Evolutionary conservation across 2,329 filamentous ascomycete genomes (phyloP), one percentile per base, ranked within the genome.

Genomic region (Botryotinia globosa): DNA sequence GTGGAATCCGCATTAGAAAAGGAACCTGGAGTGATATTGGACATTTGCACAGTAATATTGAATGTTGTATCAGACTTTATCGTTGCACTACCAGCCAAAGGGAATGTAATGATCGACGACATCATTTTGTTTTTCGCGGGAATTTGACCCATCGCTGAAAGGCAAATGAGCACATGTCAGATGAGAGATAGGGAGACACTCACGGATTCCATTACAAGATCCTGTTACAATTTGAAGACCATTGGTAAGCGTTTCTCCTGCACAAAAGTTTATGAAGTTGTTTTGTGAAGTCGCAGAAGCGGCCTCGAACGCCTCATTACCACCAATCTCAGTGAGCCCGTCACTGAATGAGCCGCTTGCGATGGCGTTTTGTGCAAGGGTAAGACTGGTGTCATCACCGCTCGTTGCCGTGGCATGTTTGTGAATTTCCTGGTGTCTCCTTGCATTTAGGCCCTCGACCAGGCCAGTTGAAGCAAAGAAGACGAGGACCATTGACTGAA

Each of bases 221-320:
- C 89, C 89, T 14, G 76, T 80, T 72, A 82, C 83, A 68, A 85
- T 83, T 79, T 90, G 89, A 61, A 85, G 80, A 77, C 89, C 89
- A 77, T 91, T 88, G 75, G 89, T 90, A 68, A 88, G 79, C 0
- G 82, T 85, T 79, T 79, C 76, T 16, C 78, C 78, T 29, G 73
- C 65, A 56, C 78, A 79, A 69, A 74, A 74, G 73, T 79, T 79
- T 71, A 79, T 78, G 65, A 79, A 79, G 75, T 79, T 79, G 70
- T 78, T 78, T 25, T 63, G 54, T 25, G 77, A 79, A 18, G 76
- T 78, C 22, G 45, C 37, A 10, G 78, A 79, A 58, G 32, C 14
- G 32, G 77, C 72, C 68, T 79, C 74, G 5, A 69, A 74, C 72
- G 61, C 73, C 51, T 74, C 74, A 25, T 61, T 73, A 16, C 64